A percentile compares a stretch with the other conserved stretches of the same genome.
Evolutionary conservation across 805 yeast genomes (phyloP).

Genomic region (Cyberlindnera lachancei): DNA sequence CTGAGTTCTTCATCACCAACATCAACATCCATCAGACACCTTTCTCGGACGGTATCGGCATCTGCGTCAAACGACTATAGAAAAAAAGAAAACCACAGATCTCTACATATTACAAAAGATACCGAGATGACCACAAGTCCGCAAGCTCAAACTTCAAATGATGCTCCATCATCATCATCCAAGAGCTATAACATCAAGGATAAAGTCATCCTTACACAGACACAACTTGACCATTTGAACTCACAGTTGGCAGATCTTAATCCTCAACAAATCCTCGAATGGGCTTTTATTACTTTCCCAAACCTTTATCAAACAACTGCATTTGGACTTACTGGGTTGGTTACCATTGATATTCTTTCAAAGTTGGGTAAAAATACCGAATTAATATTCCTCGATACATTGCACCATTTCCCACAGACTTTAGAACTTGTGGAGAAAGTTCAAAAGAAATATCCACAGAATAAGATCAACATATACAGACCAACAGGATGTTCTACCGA

Average conservation of each 20-base stretch:
- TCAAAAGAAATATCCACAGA: slow-evolving; percentile 44
- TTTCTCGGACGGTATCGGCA: too few relatives aligned
- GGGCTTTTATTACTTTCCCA: slow-evolving; percentile 85
- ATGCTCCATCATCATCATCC: too few relatives aligned
- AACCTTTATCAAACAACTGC: slow-evolving; percentile 87
- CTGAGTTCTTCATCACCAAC: too few relatives aligned
- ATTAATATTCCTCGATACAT: slow-evolving; percentile 79
- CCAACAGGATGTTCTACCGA: slow-evolving; percentile 55
- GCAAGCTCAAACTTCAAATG: too few relatives aligned
- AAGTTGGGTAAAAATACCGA: slow-evolving; percentile 52
- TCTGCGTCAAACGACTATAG: too few relatives aligned
- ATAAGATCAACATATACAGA: slow-evolving; percentile 53
- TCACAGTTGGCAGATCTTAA: slow-evolving; percentile 39
- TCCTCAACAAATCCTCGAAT: slow-evolving; percentile 68
- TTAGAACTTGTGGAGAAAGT: slow-evolving; percentile 60
- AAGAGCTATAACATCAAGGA: slow-evolving; percentile 22
- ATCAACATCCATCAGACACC: too few relatives aligned
- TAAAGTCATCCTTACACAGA: slow-evolving; percentile 32
- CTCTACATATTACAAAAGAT: too few relatives aligned
- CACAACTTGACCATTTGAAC: slow-evolving; percentile 63
- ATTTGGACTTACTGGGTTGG: slow-evolving; percentile 88
- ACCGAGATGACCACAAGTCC: too few relatives aligned
- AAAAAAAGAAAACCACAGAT: too few relatives aligned
- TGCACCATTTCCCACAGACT: slow-evolving; percentile 95
- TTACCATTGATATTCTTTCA: slow-evolving; percentile 75